Evolutionary conservation across 805 yeast genomes (phyloP).

Genomic region (Candida nemodendra): DNA sequence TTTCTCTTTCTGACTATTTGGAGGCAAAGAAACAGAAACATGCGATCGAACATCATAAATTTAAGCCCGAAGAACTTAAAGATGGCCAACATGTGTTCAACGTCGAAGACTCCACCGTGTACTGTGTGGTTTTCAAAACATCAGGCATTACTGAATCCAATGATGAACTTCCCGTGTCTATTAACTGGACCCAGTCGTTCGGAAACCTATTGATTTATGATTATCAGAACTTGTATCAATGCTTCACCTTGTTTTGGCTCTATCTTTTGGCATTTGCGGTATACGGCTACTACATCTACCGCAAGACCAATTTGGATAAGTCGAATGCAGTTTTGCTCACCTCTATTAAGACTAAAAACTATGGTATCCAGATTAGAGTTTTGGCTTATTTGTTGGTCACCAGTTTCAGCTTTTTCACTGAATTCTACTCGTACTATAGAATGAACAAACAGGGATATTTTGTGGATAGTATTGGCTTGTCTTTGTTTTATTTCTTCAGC

Average conservation of each 20-base stretch:
- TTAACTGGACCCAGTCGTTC: constrained; percentile 34
- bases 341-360: constrained; percentile 19
- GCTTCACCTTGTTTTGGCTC: constrained; percentile 20
- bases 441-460: constrained; percentile 30
- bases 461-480: constrained; percentile 15
- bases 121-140: constrained; percentile 28
- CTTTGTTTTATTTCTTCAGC: constrained; percentile 22
- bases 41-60: constrained; percentile 19
- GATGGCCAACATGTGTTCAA: constrained; percentile 13
- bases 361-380: constrained; percentile 28
- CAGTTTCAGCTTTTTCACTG: constrained; percentile 17
- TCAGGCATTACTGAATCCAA: constrained; percentile 12
- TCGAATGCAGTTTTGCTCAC: constrained; percentile 21
- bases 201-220: constrained; percentile 32
- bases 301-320: constrained; percentile 13
- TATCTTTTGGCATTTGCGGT: constrained; percentile 17
- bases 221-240: constrained; percentile 25
- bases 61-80: constrained; percentile 6
- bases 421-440: constrained; percentile 15
- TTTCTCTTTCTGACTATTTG: constrained; percentile 20
- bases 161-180: constrained; percentile 13
- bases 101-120: constrained; percentile 23
- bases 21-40: constrained; percentile 11
- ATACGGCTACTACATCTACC: constrained; percentile 18
- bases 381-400: constrained; percentile 20